Base-by-base conservation (phyloP, 768 basidiomycete genomes). In the Polyporus arcularius region DNA sequence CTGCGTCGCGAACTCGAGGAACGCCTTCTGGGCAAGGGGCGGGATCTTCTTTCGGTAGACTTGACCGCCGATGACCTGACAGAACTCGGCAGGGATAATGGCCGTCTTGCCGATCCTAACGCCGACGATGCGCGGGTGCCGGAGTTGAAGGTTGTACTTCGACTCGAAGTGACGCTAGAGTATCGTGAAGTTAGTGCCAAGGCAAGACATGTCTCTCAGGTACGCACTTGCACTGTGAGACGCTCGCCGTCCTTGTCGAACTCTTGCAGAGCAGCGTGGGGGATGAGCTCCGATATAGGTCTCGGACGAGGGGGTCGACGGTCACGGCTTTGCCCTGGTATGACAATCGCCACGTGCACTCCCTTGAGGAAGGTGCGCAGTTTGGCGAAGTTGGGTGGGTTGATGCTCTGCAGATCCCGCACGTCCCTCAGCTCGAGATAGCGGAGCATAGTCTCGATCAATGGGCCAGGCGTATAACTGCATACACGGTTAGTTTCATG, bases 21-120 rank as follows among this genome's bases (percentile, higher is more conserved):
- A 80, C 0, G 70, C 69, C 6, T 70, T 67, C 42, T 63, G 76
- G 31, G 70, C 59, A 62, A 77, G 71, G 0, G 75, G 75, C 0
- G 79, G 78, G 0, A 86, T 60, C 58, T 74, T 79, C 53, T 76
- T 74, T 54, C 70, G 81, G 65, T 76, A 85, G 0, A 84, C 65
- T 55, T 88, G 86, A 2, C 82, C 78, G 0, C 76, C 73, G 4
- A 76, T 64, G 11, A 88, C 61, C 0, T 62, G 28, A 55, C 82
- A 85, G 0, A 83, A 59, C 58, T 88, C 85, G 0, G 80, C 74
- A 0, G 86, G 86, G 4, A 78, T 65, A 21, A 86, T 71, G 2
- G 64, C 55, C 8, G 48, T 50, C n/a, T 35, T 41, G 16, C 64
- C 64, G n/a, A 61, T 48, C 8, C 59, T 49, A 2, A 67, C 60